phyloP scores from a whole-genome alignment of 192 early-diverging fungal genomes.

The Backusella westeae region DNA sequence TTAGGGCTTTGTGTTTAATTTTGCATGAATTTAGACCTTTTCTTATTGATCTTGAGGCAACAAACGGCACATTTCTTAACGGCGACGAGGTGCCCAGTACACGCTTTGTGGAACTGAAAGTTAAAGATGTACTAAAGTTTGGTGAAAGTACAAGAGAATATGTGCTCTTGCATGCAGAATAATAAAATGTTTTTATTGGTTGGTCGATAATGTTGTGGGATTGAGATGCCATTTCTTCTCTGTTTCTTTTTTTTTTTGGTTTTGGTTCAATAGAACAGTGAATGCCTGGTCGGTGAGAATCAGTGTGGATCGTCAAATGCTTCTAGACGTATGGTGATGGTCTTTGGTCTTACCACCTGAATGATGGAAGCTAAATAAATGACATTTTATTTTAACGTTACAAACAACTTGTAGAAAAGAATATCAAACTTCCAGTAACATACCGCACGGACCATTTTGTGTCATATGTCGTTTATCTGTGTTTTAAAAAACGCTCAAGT shows the following conservation, averaged over 20 bases:
- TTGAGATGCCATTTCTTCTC: slow-evolving; percentile 11
- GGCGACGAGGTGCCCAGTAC: slow-evolving; percentile 66
- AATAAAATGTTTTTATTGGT: background rate
- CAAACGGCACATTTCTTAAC: slow-evolving; percentile 92
- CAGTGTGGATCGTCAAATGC: slow-evolving; percentile 11
- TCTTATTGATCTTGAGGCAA: slow-evolving; percentile 89
- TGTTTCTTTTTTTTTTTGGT: background rate
- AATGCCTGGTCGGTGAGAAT: slow-evolving; percentile 14
- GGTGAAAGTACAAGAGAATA: slow-evolving; percentile 90
- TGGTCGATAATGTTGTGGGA: background rate
- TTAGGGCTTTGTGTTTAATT: slow-evolving; percentile 19
- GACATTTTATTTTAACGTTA: background rate
- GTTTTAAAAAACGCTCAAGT: background rate
- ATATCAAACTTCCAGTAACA: too few relatives aligned
- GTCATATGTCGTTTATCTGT: background rate
- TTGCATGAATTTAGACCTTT: slow-evolving; percentile 62
- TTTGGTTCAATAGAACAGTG: background rate
- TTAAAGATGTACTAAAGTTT: slow-evolving; percentile 87
- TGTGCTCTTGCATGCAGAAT: slow-evolving; percentile 65
- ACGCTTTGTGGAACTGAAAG: slow-evolving; percentile 81
- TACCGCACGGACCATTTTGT: background rate
- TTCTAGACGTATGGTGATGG: background rate
- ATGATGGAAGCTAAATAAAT: background rate
- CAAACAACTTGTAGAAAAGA: background rate
- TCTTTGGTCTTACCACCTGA: background rate